Conservation (phyloP, 1,284 basidiomycete genomes). For the Hymenochaete sp. region DNA sequence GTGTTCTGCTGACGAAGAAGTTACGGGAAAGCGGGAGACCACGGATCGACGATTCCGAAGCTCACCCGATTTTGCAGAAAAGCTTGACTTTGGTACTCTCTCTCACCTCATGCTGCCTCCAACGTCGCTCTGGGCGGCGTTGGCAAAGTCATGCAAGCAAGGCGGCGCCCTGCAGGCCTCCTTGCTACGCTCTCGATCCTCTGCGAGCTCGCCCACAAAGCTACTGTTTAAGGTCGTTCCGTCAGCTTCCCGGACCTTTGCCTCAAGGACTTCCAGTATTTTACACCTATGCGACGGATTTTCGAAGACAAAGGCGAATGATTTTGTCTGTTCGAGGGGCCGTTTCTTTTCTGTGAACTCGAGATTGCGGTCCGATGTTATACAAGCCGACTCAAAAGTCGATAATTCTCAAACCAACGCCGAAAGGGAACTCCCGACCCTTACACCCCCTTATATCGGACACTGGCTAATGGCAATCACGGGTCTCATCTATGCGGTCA, state of each 20-base stretch:
- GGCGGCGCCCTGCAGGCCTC: conserved; percentile 1
- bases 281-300: too few relatives aligned
- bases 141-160: conserved; percentile 7
- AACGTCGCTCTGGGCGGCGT: conserved; percentile 6
- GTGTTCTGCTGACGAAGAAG: conserved; percentile 6
- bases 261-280: too few relatives aligned
- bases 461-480: conserved; percentile 81
- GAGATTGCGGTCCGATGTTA: conserved; percentile 17
- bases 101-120: conserved; percentile 4
- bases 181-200: not conserved
- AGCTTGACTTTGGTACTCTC: not conserved
- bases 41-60: conserved; percentile 6
- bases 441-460: conserved; percentile 70
- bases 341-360: conserved; percentile 37
- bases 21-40: conserved; percentile 1
- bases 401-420: conserved; percentile 18
- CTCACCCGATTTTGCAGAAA: not conserved
- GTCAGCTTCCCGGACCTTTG: too few relatives aligned
- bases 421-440: conserved; percentile 37
- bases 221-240: too few relatives aligned
- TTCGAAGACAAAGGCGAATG: too few relatives aligned
- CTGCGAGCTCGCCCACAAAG: too few relatives aligned
- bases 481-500: conserved; percentile 81
- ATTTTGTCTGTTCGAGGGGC: too few relatives aligned
- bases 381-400: conserved; percentile 11